Evolutionary conservation across 2,329 filamentous ascomycete genomes (phyloP), one percentile per base, ranked within the genome.

Genomic region (Aspergillus floridensis): DNA sequence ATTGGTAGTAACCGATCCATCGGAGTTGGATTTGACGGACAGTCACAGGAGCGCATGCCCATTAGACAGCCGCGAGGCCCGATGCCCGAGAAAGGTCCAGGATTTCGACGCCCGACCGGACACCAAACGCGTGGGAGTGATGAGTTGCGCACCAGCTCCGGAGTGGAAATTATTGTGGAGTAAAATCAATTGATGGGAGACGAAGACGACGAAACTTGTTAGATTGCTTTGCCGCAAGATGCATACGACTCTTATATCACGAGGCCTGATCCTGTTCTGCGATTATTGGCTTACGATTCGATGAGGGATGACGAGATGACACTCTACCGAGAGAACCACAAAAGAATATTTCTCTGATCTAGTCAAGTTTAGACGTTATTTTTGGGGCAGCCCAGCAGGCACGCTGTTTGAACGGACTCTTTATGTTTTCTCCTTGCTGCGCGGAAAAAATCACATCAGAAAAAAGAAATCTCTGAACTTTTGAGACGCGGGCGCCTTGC

Each of bases 1-100:
- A 88, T 88, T 68, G 86, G 86, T 61, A 85, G 86, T 71, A 86
- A 88, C 75, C 81, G 86, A 63, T 81, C 84, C 44, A 85, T 88
- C 72, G 85, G 84, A 72, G 81, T 82, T 61, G 77, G 76, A 67
- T 85, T 82, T 72, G 84, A 87, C 66, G 81, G 81, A 65, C 80
- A 83, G 62, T 79, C 79, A 61, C 79, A 80, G 63, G 81, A 82
- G 65, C 79, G 82, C 59, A 77, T 82, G 67, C 85, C 85, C 62
- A 80, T 86, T 66, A 80, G 86, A 64, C 85, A 88, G 71, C 84
- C 86, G 64, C 82, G 85, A 68, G 86, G 85, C 49, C 85, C 86
- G 29, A 77, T 84, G 35, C 81, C 83, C 48, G 86, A 86, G 68
- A 83, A 84, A 63, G 84, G 84, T 55, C 76, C 83, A 60, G 70